Base-by-base conservation (phyloP, 78 protist species). In the Chrysochromulina parva region DNA sequence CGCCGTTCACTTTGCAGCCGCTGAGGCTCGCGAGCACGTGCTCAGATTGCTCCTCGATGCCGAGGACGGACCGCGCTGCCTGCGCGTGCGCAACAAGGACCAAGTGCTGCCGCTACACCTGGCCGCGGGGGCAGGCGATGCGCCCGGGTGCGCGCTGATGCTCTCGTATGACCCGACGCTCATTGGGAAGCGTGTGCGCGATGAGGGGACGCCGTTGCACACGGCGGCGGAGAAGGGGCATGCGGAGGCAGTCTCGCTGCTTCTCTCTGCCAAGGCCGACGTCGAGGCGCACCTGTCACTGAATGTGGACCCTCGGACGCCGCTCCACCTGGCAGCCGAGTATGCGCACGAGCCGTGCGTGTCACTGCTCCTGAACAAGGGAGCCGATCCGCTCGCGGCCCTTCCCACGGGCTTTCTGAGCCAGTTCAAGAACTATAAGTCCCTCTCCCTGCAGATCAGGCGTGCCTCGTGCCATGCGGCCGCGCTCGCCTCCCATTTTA, bases 241-340 rank as follows among this genome's bases (percentile, higher is more conserved):
- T 13, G 78, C 50, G 6, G 50, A 28, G 50, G 76, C 14, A 9
- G 26, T 74, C 58, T 11, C 4, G 53, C 28, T 48, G 55, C 16
- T 74, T 53, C 82, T 74, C 26, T 17, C 57, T 13, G 9, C 2
- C n/a, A 24, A 55, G 26, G 82, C 57, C 55, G 82, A 74, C 55
- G 26, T 74, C n/a, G 82, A 74, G 82, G 82, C 82, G 19, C 57
- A 38, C 58, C 57, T 74, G 3, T 3, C 50, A 1, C 28, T 1
- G 55, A 4, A 6, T 3, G 82, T 13, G 57, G 82, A 74, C 55
- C 82, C 82, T 6, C 3, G 82, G 9, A 74, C 82, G 26, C 82
- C 82, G 24, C 82, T 74, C 38, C 82, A 48, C 26, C 57, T 74
- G 55, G 82, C 82, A 55, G 82, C 82, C 2, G 82, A 74, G 82